These are phyloP conservation scores for Vitis riparia DNA, from an alignment of 164 flowering plant genomes.

Conservation along the genomic window DNA sequence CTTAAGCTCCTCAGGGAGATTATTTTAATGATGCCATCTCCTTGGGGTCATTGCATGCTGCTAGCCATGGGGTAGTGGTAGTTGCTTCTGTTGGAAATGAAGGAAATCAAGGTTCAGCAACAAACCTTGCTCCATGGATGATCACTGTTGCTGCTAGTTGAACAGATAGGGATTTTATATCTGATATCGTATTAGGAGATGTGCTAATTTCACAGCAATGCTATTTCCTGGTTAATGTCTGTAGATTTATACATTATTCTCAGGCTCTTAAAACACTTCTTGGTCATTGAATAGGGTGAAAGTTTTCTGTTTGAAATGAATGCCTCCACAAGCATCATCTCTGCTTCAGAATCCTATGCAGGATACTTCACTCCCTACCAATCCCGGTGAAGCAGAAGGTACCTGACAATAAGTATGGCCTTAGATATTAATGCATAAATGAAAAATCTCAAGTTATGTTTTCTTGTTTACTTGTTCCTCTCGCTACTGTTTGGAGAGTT, in stretches of 20 bases:
- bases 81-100: slow-evolving; percentile 79
- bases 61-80: slow-evolving; percentile 59
- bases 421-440: neutral
- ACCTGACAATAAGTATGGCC: slow-evolving; percentile 17
- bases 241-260: neutral
- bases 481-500: slow-evolving; percentile 78
- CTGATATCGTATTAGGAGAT: slow-evolving; percentile 55
- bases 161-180: slow-evolving; percentile 72
- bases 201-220: slow-evolving; percentile 43
- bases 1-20: slow-evolving; percentile 68
- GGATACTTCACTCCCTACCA: slow-evolving; percentile 84
- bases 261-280: neutral
- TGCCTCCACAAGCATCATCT: slow-evolving; percentile 43
- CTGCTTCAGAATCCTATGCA: slow-evolving; percentile 63
- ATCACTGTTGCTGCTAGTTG: slow-evolving; percentile 79
- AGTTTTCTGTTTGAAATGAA: slow-evolving; percentile 55
- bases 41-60: slow-evolving; percentile 79
- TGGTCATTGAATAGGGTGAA: slow-evolving; percentile 49
- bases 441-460: slow-evolving; percentile 10
- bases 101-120: slow-evolving; percentile 58
- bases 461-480: slow-evolving; percentile 16
- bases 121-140: slow-evolving; percentile 88
- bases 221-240: neutral
- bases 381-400: slow-evolving; percentile 71
- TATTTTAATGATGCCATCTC: slow-evolving; percentile 82